Base-by-base conservation (phyloP, 1,284 basidiomycete species). In the Agroathelia rolfsii region DNA sequence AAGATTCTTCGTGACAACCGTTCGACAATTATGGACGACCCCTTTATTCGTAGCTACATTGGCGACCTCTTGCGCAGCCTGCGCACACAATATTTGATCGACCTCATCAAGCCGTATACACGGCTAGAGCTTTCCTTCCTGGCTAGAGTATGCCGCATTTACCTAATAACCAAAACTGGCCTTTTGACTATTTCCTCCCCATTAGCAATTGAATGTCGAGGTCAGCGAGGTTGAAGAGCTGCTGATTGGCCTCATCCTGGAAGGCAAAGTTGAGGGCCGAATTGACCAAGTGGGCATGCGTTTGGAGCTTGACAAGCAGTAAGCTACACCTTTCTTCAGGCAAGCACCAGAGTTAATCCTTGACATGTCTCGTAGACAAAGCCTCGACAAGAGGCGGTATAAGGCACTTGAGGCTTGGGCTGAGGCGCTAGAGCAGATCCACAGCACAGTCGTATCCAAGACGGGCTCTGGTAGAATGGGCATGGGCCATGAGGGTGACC, bases 21-120 rank as follows among this genome's bases (percentile, higher is more conserved):
- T 27, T 70, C 82, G 5, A 96, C 93, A 0, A 96, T 97, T 53
- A 92, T 94, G 76, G 86, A 87, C 41, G 94, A 98, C 50, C 56
- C 73, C 0, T 98, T 98, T 62, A 97, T 98, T 52, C 73, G 79
- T 24, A 71, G 70, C 13, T 95, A 97, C 59, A 95, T 98, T 37
- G 89, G 92, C 41, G 95, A 98, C 53, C 78, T 98, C 8, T 68
- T 98, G 31, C 80, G 84, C 26, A 93, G 88, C 48, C 62, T 98
- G 32, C 73, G 94, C 4, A 97, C 93, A 0, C 90, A 94, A 49
- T 98, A 96, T 55, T 76, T 98, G 40, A 90, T 97, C 44, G 94
- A 97, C 54, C 76, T 96, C 41, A 93, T 98, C 66, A 93, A 92
- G 55, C 92, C 93, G 1, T 98, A 98, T 58, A 93, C 87, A 1